Evolutionary conservation across 495 filamentous ascomycete species (phyloP).

Genomic region (Echria macrotheca): DNA sequence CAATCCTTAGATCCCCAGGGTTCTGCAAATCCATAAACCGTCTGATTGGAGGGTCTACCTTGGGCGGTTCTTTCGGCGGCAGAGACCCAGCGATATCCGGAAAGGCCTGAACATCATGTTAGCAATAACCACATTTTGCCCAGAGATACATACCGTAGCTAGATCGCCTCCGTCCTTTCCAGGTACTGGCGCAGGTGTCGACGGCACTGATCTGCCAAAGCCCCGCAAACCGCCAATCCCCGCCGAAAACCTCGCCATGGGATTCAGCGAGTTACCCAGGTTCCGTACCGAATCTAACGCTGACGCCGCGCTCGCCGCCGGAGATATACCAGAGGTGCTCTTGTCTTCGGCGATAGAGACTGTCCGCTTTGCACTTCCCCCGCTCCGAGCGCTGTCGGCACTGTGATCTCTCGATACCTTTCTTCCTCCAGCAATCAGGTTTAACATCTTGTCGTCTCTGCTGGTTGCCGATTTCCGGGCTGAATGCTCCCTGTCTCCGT

Average conservation of each 20-base stretch:
- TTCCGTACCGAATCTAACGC: conserved; percentile 73
- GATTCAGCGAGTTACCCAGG: conserved; percentile 77
- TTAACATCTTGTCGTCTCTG: conserved; percentile 55
- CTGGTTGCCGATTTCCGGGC: conserved; percentile 25
- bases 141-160: conserved; percentile 37
- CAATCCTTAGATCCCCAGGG: conserved; percentile 70
- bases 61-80: conserved; percentile 46
- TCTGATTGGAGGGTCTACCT: conserved; percentile 65
- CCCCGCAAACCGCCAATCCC: conserved; percentile 65
- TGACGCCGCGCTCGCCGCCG: conserved; percentile 50
- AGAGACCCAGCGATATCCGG: conserved; percentile 52
- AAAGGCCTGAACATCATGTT: conserved; percentile 41
- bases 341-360: conserved; percentile 33
- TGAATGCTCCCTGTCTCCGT: too few species aligned
- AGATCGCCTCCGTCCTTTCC: conserved; percentile 42
- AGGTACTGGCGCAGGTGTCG: conserved; percentile 18
- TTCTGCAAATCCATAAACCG: conserved; percentile 77
- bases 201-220: conserved; percentile 55
- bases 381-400: conserved; percentile 62
- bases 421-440: conserved; percentile 54
- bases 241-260: conserved; percentile 66
- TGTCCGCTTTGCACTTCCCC: conserved; percentile 47
- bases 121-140: neutral
- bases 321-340: conserved; percentile 13
- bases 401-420: conserved; percentile 64